Base-by-base conservation (phyloP, 2,329 filamentous ascomycete genomes). In the Gnomoniopsis sp. region DNA sequence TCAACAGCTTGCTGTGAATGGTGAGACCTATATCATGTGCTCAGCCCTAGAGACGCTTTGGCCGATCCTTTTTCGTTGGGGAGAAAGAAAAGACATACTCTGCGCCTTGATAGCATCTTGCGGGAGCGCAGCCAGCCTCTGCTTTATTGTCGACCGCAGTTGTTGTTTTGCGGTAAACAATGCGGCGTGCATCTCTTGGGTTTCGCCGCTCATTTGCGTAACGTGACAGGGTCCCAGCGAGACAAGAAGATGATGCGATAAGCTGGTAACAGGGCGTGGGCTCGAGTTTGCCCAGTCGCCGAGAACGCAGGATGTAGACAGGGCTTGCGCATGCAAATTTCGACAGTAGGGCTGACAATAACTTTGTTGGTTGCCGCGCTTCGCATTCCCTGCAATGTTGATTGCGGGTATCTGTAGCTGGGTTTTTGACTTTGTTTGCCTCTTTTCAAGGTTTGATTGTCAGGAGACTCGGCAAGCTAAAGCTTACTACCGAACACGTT, bases 101-200 rank as follows among this genome's bases (percentile, higher is more conserved):
- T 96, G 92, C 47, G 74, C 71, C 56, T 75, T 71, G 56, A 91
- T 78, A 15, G 84, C 80, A 23, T 89, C 83, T n/a, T 81, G 75
- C 1, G 86, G 73, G 50, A 96, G 70, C 8, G 70, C 72, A 21
- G 83, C 79, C 21, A 96, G 80, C 34, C 79, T 80, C 63, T 82
- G 76, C 69, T 88, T 92, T 76, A 96, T 88, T 55, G 82, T 75
- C 62, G 79, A 79, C 58, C 93, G 83, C 62, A 96, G 78, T 66
- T 90, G 87, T 70, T 88, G 87, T 76, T 96, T 96, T 48, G 89
- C 86, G 59, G 81, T 78, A 63, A 80, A 80, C 57, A 92, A 74
- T 53, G 83, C 75, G 49, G 82, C 75, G 21, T 58, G 61, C 80
- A 85, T 86, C 61, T 71, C 71, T 50, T 52, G 38, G 44, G n/a